A percentile compares a stretch with the other conserved stretches of the same genome.
Conservation (phyloP, 306 rosid species). For the Astragalus membranaceus region DNA sequence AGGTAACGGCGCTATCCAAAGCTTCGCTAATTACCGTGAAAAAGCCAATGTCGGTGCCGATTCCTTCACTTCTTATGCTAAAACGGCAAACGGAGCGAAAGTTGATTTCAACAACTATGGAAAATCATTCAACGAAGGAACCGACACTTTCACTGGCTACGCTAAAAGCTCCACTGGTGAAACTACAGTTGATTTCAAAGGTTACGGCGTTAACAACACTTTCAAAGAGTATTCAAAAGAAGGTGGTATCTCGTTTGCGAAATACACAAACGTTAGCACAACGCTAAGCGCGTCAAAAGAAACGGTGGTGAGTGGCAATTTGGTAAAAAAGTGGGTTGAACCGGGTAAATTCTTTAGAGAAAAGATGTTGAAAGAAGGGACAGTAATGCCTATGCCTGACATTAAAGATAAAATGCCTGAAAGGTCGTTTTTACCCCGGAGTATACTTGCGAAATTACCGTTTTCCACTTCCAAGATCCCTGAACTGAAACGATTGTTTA, state of each 20-base stretch:
- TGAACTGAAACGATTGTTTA: slow-evolving; percentile 56
- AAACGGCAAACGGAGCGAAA: slow-evolving; percentile 43
- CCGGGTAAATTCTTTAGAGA: slow-evolving; percentile 92
- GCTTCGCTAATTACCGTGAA: slow-evolving; percentile 70
- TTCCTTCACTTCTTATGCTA: slow-evolving; percentile 65
- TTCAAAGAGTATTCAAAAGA: slow-evolving; percentile 76
- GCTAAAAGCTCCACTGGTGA: slow-evolving; percentile 35
- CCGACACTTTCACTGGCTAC: slow-evolving; percentile 69
- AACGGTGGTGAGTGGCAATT: slow-evolving; percentile 32
- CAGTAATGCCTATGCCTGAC: slow-evolving; percentile 83
- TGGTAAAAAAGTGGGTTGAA: slow-evolving; percentile 79
- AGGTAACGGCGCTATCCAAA: slow-evolving; percentile 60
- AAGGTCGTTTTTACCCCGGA: slow-evolving; percentile 92
- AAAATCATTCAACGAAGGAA: slow-evolving; percentile 72
- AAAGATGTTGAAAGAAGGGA: slow-evolving; percentile 63
- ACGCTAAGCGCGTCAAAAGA: not conserved
- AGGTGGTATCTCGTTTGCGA: slow-evolving; percentile 31
- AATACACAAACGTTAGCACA: slow-evolving; percentile 48
- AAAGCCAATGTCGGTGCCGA: slow-evolving; percentile 77
- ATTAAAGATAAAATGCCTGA: slow-evolving; percentile 77
- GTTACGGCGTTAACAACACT: slow-evolving; percentile 73
- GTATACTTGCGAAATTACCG: slow-evolving; percentile 66
- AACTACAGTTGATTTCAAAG: slow-evolving; percentile 46
- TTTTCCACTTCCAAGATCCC: slow-evolving; percentile 58
- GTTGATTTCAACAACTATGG: slow-evolving; percentile 73